phyloP scores from a whole-genome alignment of 2,329 filamentous ascomycete genomes.

The Aspergillus terreus region DNA sequence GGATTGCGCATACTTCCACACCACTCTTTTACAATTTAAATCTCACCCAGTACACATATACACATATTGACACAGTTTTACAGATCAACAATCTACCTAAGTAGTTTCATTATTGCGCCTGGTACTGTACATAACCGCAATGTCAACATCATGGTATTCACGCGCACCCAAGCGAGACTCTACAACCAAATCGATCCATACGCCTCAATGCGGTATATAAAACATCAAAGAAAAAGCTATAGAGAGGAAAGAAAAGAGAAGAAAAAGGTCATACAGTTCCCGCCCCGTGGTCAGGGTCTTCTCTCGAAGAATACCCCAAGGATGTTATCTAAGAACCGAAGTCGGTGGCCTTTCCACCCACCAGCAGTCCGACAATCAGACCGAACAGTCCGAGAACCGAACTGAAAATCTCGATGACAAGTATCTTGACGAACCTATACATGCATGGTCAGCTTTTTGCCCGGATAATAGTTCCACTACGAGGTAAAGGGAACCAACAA shows the following conservation, averaged over 20 bases:
- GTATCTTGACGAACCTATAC: conserved; percentile 89
- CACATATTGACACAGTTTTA: neutral
- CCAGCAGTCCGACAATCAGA: conserved; percentile 86
- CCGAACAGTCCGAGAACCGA: conserved; percentile 95
- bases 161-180: conserved; percentile 21
- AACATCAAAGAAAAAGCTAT: conserved; percentile 18
- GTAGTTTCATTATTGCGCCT: conserved; percentile 16
- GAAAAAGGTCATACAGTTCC: conserved; percentile 19
- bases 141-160: conserved; percentile 20
- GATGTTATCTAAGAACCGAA: conserved; percentile 47
- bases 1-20: neutral
- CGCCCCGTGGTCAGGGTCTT: conserved; percentile 13
- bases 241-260: neutral
- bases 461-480: neutral
- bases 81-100: conserved; percentile 5
- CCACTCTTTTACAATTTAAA: no score
- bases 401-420: conserved; percentile 99
- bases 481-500: conserved; percentile 58
- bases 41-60: no score
- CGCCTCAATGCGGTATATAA: conserved; percentile 39
- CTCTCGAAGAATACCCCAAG: conserved; percentile 10
- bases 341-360: conserved; percentile 77
- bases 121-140: conserved; percentile 19
- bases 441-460: neutral
- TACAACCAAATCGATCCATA: conserved; percentile 32